Base-by-base conservation (phyloP, 2,329 filamentous ascomycete species). In the Phialophora chinensis region DNA sequence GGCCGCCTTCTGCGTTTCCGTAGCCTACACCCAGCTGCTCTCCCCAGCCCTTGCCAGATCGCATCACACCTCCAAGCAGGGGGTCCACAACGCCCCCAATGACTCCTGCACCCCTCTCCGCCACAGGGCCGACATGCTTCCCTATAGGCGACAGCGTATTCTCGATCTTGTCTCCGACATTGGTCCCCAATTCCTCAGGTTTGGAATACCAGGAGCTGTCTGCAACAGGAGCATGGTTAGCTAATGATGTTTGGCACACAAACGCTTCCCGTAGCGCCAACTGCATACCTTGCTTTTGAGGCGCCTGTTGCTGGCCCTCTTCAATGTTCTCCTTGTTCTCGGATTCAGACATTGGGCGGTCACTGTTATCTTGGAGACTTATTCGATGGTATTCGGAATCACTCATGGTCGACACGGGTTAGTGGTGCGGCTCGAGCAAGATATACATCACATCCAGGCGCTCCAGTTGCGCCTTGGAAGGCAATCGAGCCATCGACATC, bases 71-170 rank as follows among this genome's bases (percentile, higher is more conserved):
- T 6, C 73, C 74, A 3, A 74, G 68, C 0, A 71, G 33, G 4
- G 72, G 68, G 20, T 73, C 74, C 12, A 75, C 65, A 4, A 74
- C 6, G 8, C 70, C 72, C 11, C 73, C 73, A 14, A 75, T 52
- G 5, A 72, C 72, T 1, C 31, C 54, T 3, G 56, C 71, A 4
- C 63, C 65, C 1, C 57, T 71, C 56, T 73, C 68, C 1, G 75
- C 58, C 3, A 67, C 74, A 42, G 69, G 71, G 59, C 74, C 74
- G 8, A 69, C 58, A 11, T 70, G 58, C 14, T 74, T 66, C 17
- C 74, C 73, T 11, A 75, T 71, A 23, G 73, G 72, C 11, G 69
- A 69, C 1, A 75, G 70, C 17, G 66, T 59, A 44, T 47, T 60
- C 66, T 74, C 33, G 60, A 75, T 68, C 60, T 70, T 74, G 17